Evolutionary conservation across 371 early-diverging fungal species (phyloP).

Genomic region (Batkoa obscura): DNA sequence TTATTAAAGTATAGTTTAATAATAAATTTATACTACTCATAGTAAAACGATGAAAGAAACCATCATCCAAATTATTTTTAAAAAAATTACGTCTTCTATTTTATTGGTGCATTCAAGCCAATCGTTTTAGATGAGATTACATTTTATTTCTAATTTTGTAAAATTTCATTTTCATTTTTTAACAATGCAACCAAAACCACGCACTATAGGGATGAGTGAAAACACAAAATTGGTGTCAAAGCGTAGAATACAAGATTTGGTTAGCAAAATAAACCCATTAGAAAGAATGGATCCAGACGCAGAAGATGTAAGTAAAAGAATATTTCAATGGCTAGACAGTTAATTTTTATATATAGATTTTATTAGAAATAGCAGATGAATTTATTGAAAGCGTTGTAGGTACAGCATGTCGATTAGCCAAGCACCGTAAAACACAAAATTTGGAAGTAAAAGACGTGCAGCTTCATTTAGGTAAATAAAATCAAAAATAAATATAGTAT

Average conservation of each 20-base stretch:
- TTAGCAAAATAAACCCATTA: slow-evolving; percentile 68
- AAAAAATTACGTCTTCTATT: too few relatives aligned
- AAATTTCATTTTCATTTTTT: too few relatives aligned
- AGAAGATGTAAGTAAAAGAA: slow-evolving; percentile 42
- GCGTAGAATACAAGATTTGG: slow-evolving; percentile 72
- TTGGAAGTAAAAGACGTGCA: slow-evolving; percentile 83
- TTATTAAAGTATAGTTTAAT: too few relatives aligned
- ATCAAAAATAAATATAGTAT: neutral
- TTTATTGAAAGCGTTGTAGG: slow-evolving; percentile 76
- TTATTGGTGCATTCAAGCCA: too few relatives aligned
- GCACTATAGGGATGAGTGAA: slow-evolving; percentile 8
- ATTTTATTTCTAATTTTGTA: too few relatives aligned
- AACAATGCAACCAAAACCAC: too few relatives aligned
- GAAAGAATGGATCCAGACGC: slow-evolving; percentile 76
- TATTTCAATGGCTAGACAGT: neutral
- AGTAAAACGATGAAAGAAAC: too few relatives aligned
- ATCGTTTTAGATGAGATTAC: too few relatives aligned
- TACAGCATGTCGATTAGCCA: slow-evolving; percentile 73
- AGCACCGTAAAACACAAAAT: slow-evolving; percentile 65
- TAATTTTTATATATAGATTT: slow-evolving; percentile 21
- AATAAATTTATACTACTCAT: too few relatives aligned
- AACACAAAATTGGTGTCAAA: slow-evolving; percentile 32
- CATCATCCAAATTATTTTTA: too few relatives aligned
- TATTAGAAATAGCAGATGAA: slow-evolving; percentile 78
- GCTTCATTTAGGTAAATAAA: slow-evolving; percentile 53